Conservation (phyloP, 495 filamentous ascomycete species). For the Penicillium silybi region DNA sequence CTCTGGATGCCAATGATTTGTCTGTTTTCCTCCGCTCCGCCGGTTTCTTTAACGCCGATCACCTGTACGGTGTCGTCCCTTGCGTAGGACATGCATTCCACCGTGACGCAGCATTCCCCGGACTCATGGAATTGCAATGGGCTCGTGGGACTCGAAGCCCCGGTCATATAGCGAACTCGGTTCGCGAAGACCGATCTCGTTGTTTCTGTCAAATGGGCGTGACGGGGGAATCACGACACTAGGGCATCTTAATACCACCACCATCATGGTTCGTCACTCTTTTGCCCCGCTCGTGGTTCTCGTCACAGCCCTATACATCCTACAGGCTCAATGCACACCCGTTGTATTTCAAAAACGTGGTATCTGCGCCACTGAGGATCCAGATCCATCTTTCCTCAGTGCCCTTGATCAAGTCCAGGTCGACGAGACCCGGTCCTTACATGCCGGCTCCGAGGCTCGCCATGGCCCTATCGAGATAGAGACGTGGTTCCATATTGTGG, state of each 20-base stretch:
- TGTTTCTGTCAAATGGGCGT: conserved; percentile 1
- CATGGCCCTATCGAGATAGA: conserved; percentile 40
- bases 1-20: conserved; percentile 12
- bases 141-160: background rate
- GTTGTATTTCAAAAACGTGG: conserved; percentile 19
- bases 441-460: conserved; percentile 18
- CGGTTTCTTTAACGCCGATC: conserved; percentile 2
- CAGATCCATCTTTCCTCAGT: conserved; percentile 25
- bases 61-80: conserved; percentile 6
- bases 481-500: conserved; percentile 48
- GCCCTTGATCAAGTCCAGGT: conserved; percentile 25
- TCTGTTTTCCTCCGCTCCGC: background rate
- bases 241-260: conserved; percentile 13
- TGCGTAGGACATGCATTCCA: conserved; percentile 21
- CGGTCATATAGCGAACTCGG: conserved; percentile 8
- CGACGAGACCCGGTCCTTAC: conserved; percentile 10
- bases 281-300: conserved; percentile 22
- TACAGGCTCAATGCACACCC: conserved; percentile 20
- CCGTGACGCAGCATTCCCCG: conserved; percentile 24
- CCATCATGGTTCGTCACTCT: conserved; percentile 27
- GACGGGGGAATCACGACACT: conserved; percentile 9
- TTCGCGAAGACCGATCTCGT: background rate
- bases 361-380: conserved; percentile 38
- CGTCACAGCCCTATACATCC: conserved; percentile 12
- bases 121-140: conserved; percentile 10